These are phyloP conservation scores for Vitis labrusca DNA, from an alignment of 164 flowering plant species.

Conservation along the genomic window DNA sequence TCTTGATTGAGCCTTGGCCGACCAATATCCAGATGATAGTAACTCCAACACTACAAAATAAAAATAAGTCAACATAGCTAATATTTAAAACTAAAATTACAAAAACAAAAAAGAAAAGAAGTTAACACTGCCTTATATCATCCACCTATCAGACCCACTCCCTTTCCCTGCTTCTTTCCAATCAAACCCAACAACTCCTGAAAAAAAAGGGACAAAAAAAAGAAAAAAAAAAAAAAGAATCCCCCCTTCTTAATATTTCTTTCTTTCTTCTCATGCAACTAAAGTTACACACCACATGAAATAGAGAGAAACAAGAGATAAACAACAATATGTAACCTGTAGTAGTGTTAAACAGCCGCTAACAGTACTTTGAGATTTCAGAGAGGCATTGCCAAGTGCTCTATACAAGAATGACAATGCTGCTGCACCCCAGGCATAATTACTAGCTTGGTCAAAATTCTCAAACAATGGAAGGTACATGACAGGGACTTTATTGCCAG, in stretches of 20 bases:
- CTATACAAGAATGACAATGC: slow-evolving; percentile 70
- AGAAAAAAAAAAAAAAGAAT: no score
- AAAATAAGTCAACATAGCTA: neutral
- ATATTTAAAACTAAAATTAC: no score
- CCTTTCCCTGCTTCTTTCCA: no score
- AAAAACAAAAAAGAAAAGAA: no score
- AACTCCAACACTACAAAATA: slow-evolving; percentile 69
- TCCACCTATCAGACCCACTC: no score
- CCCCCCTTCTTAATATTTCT: no score
- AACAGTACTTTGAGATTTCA: slow-evolving; percentile 66
- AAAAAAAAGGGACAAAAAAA: no score
- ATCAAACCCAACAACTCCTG: no score
- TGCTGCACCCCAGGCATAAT: slow-evolving; percentile 80
- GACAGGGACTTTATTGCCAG: slow-evolving; percentile 76
- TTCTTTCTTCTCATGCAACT: no score
- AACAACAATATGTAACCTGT: slow-evolving; percentile 38
- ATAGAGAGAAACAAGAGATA: neutral
- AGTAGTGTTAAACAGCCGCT: slow-evolving; percentile 73
- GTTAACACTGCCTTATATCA: no score
- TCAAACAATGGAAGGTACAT: slow-evolving; percentile 73
- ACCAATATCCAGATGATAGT: slow-evolving; percentile 68
- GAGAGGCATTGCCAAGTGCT: slow-evolving; percentile 79
- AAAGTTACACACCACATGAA: neutral
- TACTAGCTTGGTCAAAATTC: slow-evolving; percentile 60
- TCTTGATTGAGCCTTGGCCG: slow-evolving; percentile 62